Conservation (phyloP, 257 asterid species). For the Ajuga chamaepitys region DNA sequence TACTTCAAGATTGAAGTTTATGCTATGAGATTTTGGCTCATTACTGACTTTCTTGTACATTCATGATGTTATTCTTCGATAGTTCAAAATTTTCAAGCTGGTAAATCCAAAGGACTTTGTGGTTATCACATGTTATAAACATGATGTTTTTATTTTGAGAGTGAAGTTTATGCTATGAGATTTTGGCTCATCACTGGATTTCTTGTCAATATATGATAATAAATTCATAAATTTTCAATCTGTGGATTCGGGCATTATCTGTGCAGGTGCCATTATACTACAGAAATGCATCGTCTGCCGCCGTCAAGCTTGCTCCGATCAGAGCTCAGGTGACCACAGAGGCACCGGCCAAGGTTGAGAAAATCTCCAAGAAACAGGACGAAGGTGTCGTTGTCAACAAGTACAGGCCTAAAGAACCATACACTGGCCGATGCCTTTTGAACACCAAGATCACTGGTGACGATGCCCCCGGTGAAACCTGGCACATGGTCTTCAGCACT, state of each 20-base stretch:
- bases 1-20: too few species aligned
- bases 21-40: not conserved
- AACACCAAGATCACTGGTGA: conserved; percentile 98
- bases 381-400: conserved; percentile 83
- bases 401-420: conserved; percentile 91
- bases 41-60: not conserved
- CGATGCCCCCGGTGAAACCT: conserved; percentile 97
- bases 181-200: not conserved
- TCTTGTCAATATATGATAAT: not conserved
- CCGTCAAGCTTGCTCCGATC: conserved; percentile 37
- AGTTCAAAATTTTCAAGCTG: not conserved
- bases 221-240: not conserved
- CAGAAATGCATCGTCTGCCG: conserved; percentile 46
- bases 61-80: not conserved
- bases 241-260: not conserved
- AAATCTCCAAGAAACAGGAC: conserved; percentile 72
- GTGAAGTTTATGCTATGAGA: too few species aligned
- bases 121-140: too few species aligned
- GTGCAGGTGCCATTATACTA: conserved; percentile 53
- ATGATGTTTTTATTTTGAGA: too few species aligned
- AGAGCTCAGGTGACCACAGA: conserved; percentile 92
- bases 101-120: too few species aligned
- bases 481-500: conserved; percentile 97
- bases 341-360: conserved; percentile 84
- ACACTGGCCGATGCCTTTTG: conserved; percentile 73